A percentile compares a stretch with the other conserved stretches of the same genome.
These are phyloP conservation scores for Eucalyptus polyanthemos DNA, from an alignment of 345 rosid species.

Conservation along the genomic window DNA sequence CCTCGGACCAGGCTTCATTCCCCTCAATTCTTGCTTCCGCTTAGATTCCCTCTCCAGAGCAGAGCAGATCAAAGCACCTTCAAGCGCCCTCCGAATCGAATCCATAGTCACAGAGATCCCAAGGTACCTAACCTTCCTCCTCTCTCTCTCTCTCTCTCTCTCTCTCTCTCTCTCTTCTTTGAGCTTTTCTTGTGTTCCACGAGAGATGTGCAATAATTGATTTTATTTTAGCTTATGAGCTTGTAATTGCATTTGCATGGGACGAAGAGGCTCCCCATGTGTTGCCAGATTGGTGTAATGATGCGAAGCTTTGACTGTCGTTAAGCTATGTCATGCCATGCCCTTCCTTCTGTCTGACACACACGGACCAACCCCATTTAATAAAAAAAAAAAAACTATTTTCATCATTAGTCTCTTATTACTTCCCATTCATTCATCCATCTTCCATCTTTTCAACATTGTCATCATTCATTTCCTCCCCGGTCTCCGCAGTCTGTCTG, in stretches of 20 bases:
- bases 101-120: not conserved
- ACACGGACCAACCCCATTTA: not conserved
- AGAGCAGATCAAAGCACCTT: not conserved
- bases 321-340: not conserved
- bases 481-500: not conserved
- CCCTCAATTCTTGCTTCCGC: conserved; percentile 26
- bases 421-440: not conserved
- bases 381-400: not conserved
- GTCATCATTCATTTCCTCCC: not conserved
- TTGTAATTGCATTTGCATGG: not conserved
- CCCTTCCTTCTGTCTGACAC: not conserved
- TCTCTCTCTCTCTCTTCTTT: not conserved
- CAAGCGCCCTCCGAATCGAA: not conserved
- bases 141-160: not conserved
- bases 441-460: not conserved
- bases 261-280: not conserved
- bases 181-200: not conserved
- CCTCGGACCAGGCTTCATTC: conserved; percentile 97
- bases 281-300: not conserved
- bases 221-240: not conserved
- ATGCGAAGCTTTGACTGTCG: not conserved
- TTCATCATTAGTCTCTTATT: not conserved
- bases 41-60: not conserved
- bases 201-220: not conserved
- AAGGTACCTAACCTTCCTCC: not conserved